Evolutionary conservation across 1,139 yeast genomes (phyloP).

Genomic region (Suhomyces yuchorum): DNA sequence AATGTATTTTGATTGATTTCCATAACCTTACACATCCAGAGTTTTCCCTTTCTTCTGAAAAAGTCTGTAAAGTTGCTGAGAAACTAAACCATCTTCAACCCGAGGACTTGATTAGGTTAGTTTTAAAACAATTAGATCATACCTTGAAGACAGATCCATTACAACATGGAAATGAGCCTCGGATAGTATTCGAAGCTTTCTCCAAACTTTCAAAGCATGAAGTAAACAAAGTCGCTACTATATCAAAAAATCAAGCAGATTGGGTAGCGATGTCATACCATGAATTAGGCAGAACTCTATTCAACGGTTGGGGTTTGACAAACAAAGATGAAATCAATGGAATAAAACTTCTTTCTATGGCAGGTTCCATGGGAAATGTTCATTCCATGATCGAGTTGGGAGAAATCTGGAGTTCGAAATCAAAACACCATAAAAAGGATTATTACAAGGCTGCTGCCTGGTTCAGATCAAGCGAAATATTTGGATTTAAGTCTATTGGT

Average conservation of each 20-base stretch:
- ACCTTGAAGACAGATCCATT: conserved; percentile 22
- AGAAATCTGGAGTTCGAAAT: conserved; percentile 62
- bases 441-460: conserved; percentile 67
- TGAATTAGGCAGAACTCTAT: conserved; percentile 64
- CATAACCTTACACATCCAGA: conserved; percentile 11
- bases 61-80: conserved; percentile 18
- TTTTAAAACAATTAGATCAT: conserved; percentile 27
- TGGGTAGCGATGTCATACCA: conserved; percentile 36
- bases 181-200: conserved; percentile 28
- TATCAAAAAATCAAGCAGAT: conserved; percentile 33
- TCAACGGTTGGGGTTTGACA: conserved; percentile 62
- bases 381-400: conserved; percentile 77
- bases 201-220: conserved; percentile 29
- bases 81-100: conserved; percentile 32
- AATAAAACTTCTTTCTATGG: conserved; percentile 59
- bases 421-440: conserved; percentile 60
- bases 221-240: conserved; percentile 29
- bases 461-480: conserved; percentile 65
- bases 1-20: conserved; percentile 30
- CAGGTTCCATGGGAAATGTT: conserved; percentile 69
- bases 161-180: conserved; percentile 30
- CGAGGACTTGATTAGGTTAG: conserved; percentile 34
- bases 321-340: conserved; percentile 60
- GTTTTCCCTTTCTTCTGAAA: conserved; percentile 9
- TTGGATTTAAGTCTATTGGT: conserved; percentile 67